A percentile compares a stretch with the other conserved stretches of the same genome.
phyloP scores from a whole-genome alignment of 2,329 filamentous ascomycete genomes.

The Alternaria atra region DNA sequence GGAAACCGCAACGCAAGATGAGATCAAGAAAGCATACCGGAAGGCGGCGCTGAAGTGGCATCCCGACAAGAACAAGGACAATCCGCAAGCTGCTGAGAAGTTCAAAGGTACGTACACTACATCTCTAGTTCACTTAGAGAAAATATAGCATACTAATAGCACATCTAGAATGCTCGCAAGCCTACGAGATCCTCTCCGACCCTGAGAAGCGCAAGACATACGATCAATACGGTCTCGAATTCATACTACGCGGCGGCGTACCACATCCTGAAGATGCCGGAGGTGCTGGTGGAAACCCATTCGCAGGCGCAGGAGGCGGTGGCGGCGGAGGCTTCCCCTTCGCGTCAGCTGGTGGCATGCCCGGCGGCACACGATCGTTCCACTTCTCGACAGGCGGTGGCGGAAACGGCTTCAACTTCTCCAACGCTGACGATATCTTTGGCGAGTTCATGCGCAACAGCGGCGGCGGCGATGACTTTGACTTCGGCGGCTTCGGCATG shows the following conservation, averaged over 20 bases:
- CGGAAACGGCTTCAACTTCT: conserved; percentile 79
- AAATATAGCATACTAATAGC: conserved; percentile 21
- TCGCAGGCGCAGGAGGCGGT: conserved; percentile 51
- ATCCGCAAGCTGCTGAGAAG: conserved; percentile 83
- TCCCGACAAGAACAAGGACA: conserved; percentile 97
- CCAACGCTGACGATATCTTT: conserved; percentile 84
- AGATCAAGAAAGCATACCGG: conserved; percentile 95
- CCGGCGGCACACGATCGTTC: conserved; percentile 66
- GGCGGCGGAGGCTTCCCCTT: conserved; percentile 62
- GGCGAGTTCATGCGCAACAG: conserved; percentile 77
- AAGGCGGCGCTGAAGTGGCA: conserved; percentile 92
- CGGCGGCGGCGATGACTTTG: conserved; percentile 63
- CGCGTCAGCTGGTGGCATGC: conserved; percentile 66
- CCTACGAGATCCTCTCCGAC: conserved; percentile 97
- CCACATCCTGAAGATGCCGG: conserved; percentile 64
- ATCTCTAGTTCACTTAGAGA: neutral
- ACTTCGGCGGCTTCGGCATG: conserved; percentile 53
- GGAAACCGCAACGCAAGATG: conserved; percentile 83
- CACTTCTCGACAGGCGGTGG: conserved; percentile 68
- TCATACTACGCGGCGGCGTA: conserved; percentile 81
- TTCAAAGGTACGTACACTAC: conserved; percentile 74
- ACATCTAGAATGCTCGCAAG: conserved; percentile 83
- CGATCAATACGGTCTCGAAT: conserved; percentile 93
- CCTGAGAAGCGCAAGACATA: conserved; percentile 96
- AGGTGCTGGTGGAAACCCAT: conserved; percentile 54